A percentile compares a stretch with the other conserved stretches of the same genome.
Conservation (phyloP, 176 grass and related monocot species). For the Carex kokanica region DNA sequence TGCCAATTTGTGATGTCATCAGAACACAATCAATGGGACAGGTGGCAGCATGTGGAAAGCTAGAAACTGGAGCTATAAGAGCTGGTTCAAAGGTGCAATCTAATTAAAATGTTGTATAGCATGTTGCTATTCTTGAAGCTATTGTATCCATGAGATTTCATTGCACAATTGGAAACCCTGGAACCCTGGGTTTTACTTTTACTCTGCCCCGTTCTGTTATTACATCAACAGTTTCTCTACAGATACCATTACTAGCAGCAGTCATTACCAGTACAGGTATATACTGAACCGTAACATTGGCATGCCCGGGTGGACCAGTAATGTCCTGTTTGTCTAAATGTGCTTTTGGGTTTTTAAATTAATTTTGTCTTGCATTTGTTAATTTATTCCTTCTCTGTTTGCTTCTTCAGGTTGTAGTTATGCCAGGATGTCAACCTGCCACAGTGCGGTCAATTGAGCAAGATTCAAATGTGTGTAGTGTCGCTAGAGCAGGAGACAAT, state of each 20-base stretch:
- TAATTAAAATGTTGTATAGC: not conserved
- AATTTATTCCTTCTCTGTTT: slow-evolving; percentile 12
- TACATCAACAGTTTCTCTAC: not conserved
- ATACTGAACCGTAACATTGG: not conserved
- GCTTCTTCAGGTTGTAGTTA: slow-evolving; percentile 61
- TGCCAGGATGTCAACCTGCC: slow-evolving; percentile 53
- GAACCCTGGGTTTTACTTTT: slow-evolving; percentile 5
- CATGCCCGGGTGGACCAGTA: not conserved
- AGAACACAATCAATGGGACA: slow-evolving; percentile 73
- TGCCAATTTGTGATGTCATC: slow-evolving; percentile 98
- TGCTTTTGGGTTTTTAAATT: not conserved
- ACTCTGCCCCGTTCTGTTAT: not conserved
- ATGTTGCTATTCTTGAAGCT: slow-evolving; percentile 12
- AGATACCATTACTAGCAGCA: not conserved
- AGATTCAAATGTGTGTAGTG: slow-evolving; percentile 54
- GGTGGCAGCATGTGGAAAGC: slow-evolving; percentile 84
- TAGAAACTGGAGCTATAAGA: slow-evolving; percentile 84
- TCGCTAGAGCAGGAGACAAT: slow-evolving; percentile 86
- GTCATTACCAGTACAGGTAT: not conserved
- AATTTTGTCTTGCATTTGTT: slow-evolving; percentile 13
- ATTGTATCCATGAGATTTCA: slow-evolving; percentile 7
- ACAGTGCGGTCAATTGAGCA: slow-evolving; percentile 74
- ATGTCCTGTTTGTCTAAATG: not conserved
- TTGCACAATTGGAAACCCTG: not conserved
- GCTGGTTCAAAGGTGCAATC: slow-evolving; percentile 75